Evolutionary conservation across 768 basidiomycete genomes (phyloP).

Genomic region (Dendrothele bispora): DNA sequence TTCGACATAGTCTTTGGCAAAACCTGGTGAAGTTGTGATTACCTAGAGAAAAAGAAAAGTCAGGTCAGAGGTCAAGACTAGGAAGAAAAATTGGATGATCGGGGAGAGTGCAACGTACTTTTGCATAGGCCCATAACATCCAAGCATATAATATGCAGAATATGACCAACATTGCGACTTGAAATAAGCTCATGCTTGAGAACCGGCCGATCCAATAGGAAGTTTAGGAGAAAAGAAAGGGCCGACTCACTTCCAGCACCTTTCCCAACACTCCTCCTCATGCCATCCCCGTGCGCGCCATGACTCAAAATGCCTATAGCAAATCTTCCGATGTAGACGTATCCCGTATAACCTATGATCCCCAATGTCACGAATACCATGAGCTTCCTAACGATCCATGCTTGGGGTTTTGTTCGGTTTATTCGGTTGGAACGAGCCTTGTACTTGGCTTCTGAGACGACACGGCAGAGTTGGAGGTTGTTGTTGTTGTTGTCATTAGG

Average conservation of each 20-base stretch:
- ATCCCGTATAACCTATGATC: slow-evolving; percentile 66
- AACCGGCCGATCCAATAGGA: background rate
- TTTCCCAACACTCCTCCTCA: slow-evolving; percentile 45
- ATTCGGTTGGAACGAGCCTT: slow-evolving; percentile 40
- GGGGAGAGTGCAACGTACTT: slow-evolving; percentile 44
- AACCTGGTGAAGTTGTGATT: slow-evolving; percentile 65
- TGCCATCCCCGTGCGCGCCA: too few relatives aligned
- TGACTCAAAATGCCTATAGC: slow-evolving; percentile 78
- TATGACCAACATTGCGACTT: slow-evolving; percentile 67
- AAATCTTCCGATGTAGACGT: slow-evolving; percentile 77
- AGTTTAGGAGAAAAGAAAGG: background rate
- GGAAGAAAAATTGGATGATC: background rate
- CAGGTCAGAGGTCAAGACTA: slow-evolving; percentile 2
- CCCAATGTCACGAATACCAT: slow-evolving; percentile 58
- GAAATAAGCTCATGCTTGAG: slow-evolving; percentile 1
- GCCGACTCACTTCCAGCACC: slow-evolving; percentile 65
- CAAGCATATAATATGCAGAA: slow-evolving; percentile 67
- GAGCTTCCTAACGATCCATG: slow-evolving; percentile 75
- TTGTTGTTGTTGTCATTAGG: background rate
- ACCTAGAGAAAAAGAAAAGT: slow-evolving; percentile 39
- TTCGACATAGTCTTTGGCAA: slow-evolving; percentile 62
- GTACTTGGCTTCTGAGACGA: slow-evolving; percentile 48
- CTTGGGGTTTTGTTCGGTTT: slow-evolving; percentile 52
- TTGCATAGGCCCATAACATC: slow-evolving; percentile 77
- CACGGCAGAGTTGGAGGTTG: slow-evolving; percentile 37